Evolutionary conservation across 768 basidiomycete species (phyloP).

Genomic region (Boletus fagicola): DNA sequence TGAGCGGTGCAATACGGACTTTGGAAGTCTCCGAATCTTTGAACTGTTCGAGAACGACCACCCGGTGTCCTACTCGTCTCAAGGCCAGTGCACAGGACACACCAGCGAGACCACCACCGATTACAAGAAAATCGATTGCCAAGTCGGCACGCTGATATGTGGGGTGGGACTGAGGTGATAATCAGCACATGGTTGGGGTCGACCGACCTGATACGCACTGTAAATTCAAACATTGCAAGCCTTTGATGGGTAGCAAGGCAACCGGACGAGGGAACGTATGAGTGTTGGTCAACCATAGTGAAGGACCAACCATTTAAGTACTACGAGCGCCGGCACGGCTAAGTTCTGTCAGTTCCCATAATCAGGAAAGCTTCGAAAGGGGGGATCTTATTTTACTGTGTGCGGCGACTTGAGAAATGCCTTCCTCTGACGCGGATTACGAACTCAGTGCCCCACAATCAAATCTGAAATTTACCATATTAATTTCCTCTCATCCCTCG

Average conservation of each 20-base stretch:
- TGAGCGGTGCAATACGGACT: conserved; percentile 22
- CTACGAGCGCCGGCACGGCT: conserved; percentile 14
- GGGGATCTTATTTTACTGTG: conserved; percentile 8
- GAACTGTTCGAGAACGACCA: conserved; percentile 53
- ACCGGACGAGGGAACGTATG: background rate
- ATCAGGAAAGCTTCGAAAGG: conserved; percentile 10
- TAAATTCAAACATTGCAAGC: conserved; percentile 13
- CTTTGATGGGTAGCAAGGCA: background rate
- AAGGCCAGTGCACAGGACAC: conserved; percentile 56
- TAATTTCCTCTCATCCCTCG: background rate
- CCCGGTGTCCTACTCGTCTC: conserved; percentile 55
- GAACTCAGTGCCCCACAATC: conserved; percentile 9
- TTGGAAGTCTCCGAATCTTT: conserved; percentile 39
- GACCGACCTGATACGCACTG: conserved; percentile 8
- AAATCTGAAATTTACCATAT: background rate
- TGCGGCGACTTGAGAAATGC: conserved; percentile 7
- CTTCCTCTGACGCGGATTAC: conserved; percentile 6
- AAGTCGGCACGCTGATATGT: conserved; percentile 14
- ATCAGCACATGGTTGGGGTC: background rate
- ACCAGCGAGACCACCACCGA: conserved; percentile 56
- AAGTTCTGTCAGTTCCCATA: conserved; percentile 21
- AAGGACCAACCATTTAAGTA: conserved; percentile 13
- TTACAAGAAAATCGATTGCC: conserved; percentile 40
- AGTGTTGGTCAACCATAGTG: background rate
- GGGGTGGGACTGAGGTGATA: conserved; percentile 11